Evolutionary conservation across 352 stramenopile genomes (phyloP).

Genomic region (Globisporangium nunn): DNA sequence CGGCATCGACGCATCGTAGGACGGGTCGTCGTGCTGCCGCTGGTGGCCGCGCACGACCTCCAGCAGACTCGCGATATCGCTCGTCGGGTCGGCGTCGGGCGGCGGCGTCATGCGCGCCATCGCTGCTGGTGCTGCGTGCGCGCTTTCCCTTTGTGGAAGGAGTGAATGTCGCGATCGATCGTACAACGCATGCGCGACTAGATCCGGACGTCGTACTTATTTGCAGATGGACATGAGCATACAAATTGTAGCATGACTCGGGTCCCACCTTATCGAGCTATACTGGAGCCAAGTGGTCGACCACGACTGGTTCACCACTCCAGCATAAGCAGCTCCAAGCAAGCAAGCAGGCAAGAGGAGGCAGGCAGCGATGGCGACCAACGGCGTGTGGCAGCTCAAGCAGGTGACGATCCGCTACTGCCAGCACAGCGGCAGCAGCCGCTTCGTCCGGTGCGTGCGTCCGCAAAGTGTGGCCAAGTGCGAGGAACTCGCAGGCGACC

Average conservation of each 20-base stretch:
- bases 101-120: conserved; percentile 1
- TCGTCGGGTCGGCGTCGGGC: conserved; percentile 29
- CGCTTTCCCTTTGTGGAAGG: background rate
- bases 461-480: too few species aligned
- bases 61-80: conserved; percentile 42
- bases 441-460: conserved; percentile 43
- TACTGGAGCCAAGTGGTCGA: background rate
- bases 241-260: background rate
- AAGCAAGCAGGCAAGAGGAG: background rate
- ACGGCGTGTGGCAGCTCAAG: conserved; percentile 74
- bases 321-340: background rate
- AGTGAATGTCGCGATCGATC: background rate
- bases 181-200: background rate
- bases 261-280: too few species aligned
- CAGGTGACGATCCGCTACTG: conserved; percentile 79
- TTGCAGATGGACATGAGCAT: background rate
- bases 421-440: conserved; percentile 72
- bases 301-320: background rate
- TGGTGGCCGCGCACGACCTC: conserved; percentile 36
- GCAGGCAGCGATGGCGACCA: conserved; percentile 45
- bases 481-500: too few species aligned
- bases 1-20: conserved; percentile 27
- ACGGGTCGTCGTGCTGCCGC: conserved; percentile 32
- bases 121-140: background rate
- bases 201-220: background rate